Base-by-base conservation (phyloP, 148 eudicot species). In the Rheum nobile region DNA sequence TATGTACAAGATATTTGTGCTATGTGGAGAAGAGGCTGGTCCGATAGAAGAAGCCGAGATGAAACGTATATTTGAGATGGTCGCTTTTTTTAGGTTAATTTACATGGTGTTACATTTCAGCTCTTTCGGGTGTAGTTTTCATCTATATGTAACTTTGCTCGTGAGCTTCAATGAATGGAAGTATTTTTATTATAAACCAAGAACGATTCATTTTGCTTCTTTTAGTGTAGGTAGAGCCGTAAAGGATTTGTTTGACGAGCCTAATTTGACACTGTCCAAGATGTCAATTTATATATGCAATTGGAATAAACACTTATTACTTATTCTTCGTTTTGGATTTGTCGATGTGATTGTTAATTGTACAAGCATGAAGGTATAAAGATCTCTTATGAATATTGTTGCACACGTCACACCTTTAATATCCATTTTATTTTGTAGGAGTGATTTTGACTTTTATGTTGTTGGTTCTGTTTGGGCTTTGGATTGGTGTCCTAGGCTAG, bases 141-240 rank as follows among this genome's bases (percentile, higher is more conserved):
- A 43, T 21, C 48, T 32, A 37, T 72, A 37, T 65, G 12, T 52
- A 44, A 19, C 41, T 11, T 21, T 34, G 65, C 10, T 26, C 32
- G 63, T 77, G 79, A 76, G 43, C 38, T 4, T 76, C 82, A 93
- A 96, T 55, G 90, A 94, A 78, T 91, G 98, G 97, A 85, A 83
- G 65, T 78, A 83, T 75, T 87, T 91, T 57, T 82, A 79, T 72
- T 90, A 91, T 76, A 81, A 71, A 43, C 85, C 96, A 43, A 82
- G 88, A 77, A 73, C 57, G 21, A 31, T 95, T 22, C 83, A 81
- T 31, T 91, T 95, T 84, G 84, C 85, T 61, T 79, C 21, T 57
- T 57, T 28, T 32, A 70, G 82, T 68, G 72, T 80, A 84, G 86
- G 68, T 48, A 32, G 71, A n/a, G n/a, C n/a, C n/a, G n/a, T n/a